Conservation (phyloP, 305 asterid genomes). For the Vinca major region DNA sequence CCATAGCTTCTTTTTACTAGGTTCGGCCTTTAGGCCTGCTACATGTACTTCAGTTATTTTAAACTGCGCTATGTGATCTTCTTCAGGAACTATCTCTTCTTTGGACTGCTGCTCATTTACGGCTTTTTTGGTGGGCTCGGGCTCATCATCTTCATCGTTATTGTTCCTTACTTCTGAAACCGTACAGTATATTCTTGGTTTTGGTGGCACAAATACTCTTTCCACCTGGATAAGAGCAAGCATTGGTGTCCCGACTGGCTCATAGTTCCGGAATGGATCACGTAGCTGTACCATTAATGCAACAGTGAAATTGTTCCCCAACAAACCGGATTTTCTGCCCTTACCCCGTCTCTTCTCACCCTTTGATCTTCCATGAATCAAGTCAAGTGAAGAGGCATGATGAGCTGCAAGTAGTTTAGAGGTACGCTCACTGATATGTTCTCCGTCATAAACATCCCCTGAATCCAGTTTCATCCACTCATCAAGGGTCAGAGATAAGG, state of each 20-base stretch:
- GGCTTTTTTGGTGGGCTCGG: constrained; percentile 17
- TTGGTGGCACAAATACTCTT: constrained; percentile 77
- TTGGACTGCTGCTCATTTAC: constrained; percentile 31
- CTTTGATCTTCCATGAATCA: constrained; percentile 56
- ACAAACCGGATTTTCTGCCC: constrained; percentile 63
- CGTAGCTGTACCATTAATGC: constrained; percentile 96
- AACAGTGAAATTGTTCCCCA: constrained; percentile 86
- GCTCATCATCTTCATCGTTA: constrained; percentile 32
- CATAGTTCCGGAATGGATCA: constrained; percentile 79
- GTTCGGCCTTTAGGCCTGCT: constrained; percentile 68
- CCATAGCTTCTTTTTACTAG: constrained; percentile 69
- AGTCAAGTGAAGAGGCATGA: constrained; percentile 63
- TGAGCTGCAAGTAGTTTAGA: constrained; percentile 83
- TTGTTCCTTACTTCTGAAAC: constrained; percentile 37
- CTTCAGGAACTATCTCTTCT: constrained; percentile 40
- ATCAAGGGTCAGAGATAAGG: constrained; percentile 76
- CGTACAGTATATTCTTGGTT: constrained; percentile 62
- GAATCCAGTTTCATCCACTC: constrained; percentile 98
- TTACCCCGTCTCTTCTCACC: constrained; percentile 70
- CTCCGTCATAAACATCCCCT: constrained; percentile 72
- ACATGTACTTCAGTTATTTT: constrained; percentile 78
- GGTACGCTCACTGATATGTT: constrained; percentile 61
- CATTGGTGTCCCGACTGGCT: constrained; percentile 92
- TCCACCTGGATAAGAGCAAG: constrained; percentile 94
- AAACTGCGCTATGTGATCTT: constrained; percentile 50